Base-by-base conservation (phyloP, 2,329 filamentous ascomycete species). In the Fusarium kyushuense region DNA sequence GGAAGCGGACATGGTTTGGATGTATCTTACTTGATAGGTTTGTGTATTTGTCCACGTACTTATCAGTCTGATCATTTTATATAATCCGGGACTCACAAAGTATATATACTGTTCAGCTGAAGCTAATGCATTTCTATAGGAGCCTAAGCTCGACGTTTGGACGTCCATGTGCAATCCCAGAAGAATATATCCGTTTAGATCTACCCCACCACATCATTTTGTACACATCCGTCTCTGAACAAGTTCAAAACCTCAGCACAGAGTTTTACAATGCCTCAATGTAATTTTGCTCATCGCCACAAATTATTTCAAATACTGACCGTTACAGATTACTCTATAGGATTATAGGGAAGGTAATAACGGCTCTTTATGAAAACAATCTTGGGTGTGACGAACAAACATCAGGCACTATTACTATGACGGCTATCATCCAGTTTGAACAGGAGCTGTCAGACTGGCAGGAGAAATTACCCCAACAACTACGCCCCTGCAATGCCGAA, bases 1-100 rank as follows among this genome's bases (percentile, higher is more conserved):
- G 84, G 11, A 82, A 80, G 43, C 76, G 84, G 1, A 82, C 80
- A 0, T 87, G 84, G 85, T 70, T 63, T 33, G 69, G 69, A 4
- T 67, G 68, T 12, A 41, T 71, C 0, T 19, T 71, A 5, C 47
- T 71, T 11, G 69, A 71, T 12, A 65, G 68, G 68, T 63, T 43
- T 25, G 23, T 25, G 7, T 25, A 25, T 25, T 25, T 25, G 23
- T 7, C 5, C 4, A 25, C 4, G 23, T 25, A 5, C 23, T 7
- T 25, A 25, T 7, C 5, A 25, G 23, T 25, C 7, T 7, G 23
- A 25, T 25, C 7, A 1, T 53, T 21, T 14, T 13, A 12, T 13
- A 12, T 13, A 14, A 32, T 7, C 30, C 19, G 23, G 23, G 23
- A n/a, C 45, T 63, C 3, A 30, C 29, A 17, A 25, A 25, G 23